Percentiles rank a stretch among this genome's conserved stretches.
Evolutionary conservation across 805 yeast genomes (phyloP).

Genomic region (Lipomyces japonicus): DNA sequence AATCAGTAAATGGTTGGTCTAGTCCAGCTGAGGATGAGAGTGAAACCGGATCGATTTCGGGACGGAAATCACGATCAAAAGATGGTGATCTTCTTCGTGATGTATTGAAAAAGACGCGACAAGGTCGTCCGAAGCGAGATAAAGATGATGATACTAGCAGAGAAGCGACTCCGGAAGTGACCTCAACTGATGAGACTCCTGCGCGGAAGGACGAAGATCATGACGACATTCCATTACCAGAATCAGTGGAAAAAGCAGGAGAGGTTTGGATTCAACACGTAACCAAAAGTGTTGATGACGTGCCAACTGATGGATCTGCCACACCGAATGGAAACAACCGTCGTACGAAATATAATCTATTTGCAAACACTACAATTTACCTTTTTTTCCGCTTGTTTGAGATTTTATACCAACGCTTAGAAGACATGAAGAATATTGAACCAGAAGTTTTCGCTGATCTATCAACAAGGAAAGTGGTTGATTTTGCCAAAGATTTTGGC

Average conservation of each 20-base stretch:
- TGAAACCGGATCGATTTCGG: slow-evolving; percentile 10
- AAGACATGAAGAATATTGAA: slow-evolving; percentile 70
- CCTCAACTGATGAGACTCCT: slow-evolving; percentile 17
- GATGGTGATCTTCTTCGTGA: slow-evolving; percentile 46
- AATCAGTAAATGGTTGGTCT: slow-evolving; percentile 19
- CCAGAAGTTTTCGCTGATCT: slow-evolving; percentile 70
- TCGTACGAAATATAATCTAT: slow-evolving; percentile 58
- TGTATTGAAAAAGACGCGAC: slow-evolving; percentile 44
- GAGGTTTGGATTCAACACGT: slow-evolving; percentile 35
- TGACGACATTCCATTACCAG: slow-evolving; percentile 21
- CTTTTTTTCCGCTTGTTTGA: slow-evolving; percentile 84
- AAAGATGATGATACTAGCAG: slow-evolving; percentile 21
- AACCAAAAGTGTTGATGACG: slow-evolving; percentile 24
- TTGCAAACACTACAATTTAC: slow-evolving; percentile 84
- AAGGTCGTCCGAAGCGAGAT: slow-evolving; percentile 13
- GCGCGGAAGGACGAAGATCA: slow-evolving; percentile 14
- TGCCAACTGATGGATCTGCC: slow-evolving; percentile 32
- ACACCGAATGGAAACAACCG: slow-evolving; percentile 28
- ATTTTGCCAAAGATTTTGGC: slow-evolving; percentile 83
- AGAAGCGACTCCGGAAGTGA: slow-evolving; percentile 27
- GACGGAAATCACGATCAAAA: background rate
- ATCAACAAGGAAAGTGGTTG: slow-evolving; percentile 41
- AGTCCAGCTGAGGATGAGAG: slow-evolving; percentile 23
- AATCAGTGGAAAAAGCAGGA: slow-evolving; percentile 30
- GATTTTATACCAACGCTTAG: slow-evolving; percentile 73